A percentile compares a stretch with the other conserved stretches of the same genome.
phyloP scores from a whole-genome alignment of 352 stramenopile species.

The Globisporangium echinulatum region DNA sequence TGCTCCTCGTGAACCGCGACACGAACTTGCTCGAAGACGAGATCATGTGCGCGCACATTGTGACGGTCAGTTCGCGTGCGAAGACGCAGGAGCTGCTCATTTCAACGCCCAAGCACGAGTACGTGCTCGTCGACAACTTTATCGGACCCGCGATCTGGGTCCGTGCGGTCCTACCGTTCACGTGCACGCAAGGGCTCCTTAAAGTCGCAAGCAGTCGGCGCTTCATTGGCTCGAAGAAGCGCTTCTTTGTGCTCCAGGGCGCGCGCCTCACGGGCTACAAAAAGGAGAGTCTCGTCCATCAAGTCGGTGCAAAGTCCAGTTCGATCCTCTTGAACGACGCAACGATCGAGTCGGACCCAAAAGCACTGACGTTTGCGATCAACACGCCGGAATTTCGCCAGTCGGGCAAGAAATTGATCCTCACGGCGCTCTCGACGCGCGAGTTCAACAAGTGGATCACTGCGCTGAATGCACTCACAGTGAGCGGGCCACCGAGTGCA shows the following conservation, averaged over 20 bases:
- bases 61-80: slow-evolving; percentile 76
- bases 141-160: slow-evolving; percentile 81
- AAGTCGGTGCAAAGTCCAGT: slow-evolving; percentile 66
- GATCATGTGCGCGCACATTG: slow-evolving; percentile 84
- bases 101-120: slow-evolving; percentile 66
- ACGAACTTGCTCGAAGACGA: slow-evolving; percentile 87
- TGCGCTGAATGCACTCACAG: slow-evolving; percentile 46
- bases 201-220: slow-evolving; percentile 74
- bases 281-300: slow-evolving; percentile 67
- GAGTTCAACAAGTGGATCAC: slow-evolving; percentile 86
- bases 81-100: slow-evolving; percentile 77
- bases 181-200: slow-evolving; percentile 73
- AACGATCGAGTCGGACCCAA: slow-evolving; percentile 65
- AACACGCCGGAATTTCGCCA: slow-evolving; percentile 68
- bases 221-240: slow-evolving; percentile 82
- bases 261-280: slow-evolving; percentile 63
- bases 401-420: slow-evolving; percentile 73
- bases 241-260: slow-evolving; percentile 74
- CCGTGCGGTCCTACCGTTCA: slow-evolving; percentile 79
- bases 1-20: slow-evolving; percentile 85
- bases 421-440: slow-evolving; percentile 60
- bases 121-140: slow-evolving; percentile 82
- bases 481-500: slow-evolving; percentile 27
- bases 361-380: slow-evolving; percentile 66
- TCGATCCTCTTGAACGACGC: slow-evolving; percentile 57